A percentile compares a stretch with the other conserved stretches of the same genome.
These are phyloP conservation scores for Nakazawaea laoshanensis DNA, from an alignment of 805 yeast species.

Conservation along the genomic window DNA sequence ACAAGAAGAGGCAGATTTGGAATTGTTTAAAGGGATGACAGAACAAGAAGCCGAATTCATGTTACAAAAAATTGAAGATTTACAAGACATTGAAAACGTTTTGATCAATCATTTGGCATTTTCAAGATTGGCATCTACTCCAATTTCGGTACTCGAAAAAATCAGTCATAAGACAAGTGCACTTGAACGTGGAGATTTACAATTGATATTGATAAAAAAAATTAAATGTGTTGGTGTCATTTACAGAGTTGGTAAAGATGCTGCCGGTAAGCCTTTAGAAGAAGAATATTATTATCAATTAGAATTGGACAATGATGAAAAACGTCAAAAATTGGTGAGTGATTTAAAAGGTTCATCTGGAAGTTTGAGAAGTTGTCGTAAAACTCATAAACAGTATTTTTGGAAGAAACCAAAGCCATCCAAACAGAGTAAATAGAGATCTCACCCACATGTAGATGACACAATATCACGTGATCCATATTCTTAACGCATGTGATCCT, in stretches of 20 bases:
- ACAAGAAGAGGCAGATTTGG: background rate
- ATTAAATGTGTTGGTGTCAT: slow-evolving; percentile 76
- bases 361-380: slow-evolving; percentile 78
- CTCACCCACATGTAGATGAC: background rate
- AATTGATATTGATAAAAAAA: slow-evolving; percentile 32
- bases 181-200: slow-evolving; percentile 34
- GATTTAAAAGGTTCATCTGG: slow-evolving; percentile 75
- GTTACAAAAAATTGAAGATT: slow-evolving; percentile 24
- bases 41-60: slow-evolving; percentile 7
- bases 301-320: slow-evolving; percentile 68
- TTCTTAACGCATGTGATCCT: background rate
- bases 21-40: slow-evolving; percentile 6
- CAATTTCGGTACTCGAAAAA: slow-evolving; percentile 61
- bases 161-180: slow-evolving; percentile 47
- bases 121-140: slow-evolving; percentile 81
- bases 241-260: slow-evolving; percentile 86
- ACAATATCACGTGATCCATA: slow-evolving; percentile 1
- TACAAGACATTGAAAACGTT: slow-evolving; percentile 51
- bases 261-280: slow-evolving; percentile 90
- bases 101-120: slow-evolving; percentile 83
- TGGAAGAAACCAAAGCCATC: slow-evolving; percentile 56
- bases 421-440: slow-evolving; percentile 12
- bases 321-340: slow-evolving; percentile 62
- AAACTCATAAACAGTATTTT: slow-evolving; percentile 84
- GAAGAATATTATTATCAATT: slow-evolving; percentile 89